These are phyloP conservation scores for Gynandropsis gynandra DNA, from an alignment of 345 rosid genomes.

Conservation along the genomic window DNA sequence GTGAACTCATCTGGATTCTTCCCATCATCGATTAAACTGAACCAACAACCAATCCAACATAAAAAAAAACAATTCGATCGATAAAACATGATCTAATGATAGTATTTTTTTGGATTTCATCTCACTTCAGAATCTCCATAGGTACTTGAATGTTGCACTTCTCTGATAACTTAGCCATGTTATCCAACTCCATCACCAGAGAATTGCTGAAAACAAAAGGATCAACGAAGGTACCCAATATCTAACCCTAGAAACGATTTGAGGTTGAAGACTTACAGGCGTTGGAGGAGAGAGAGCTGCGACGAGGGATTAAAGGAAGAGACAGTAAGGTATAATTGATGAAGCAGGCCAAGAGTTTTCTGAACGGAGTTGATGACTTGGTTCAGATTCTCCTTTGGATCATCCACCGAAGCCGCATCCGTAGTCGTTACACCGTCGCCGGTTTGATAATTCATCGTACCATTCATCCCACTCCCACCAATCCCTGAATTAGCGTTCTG, in stretches of 20 bases:
- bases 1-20: too few relatives aligned
- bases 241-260: neutral
- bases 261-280: constrained; percentile 45
- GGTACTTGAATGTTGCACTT: constrained; percentile 88
- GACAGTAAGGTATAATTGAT: constrained; percentile 73
- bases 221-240: neutral
- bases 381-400: constrained; percentile 67
- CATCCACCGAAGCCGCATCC: constrained; percentile 26
- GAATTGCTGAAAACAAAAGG: constrained; percentile 39
- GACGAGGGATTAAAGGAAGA: constrained; percentile 74
- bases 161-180: constrained; percentile 73
- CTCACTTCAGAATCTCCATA: constrained; percentile 76
- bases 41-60: neutral
- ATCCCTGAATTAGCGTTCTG: constrained; percentile 36
- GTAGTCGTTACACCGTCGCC: constrained; percentile 31
- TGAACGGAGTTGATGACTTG: constrained; percentile 73
- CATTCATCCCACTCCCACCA: constrained; percentile 48
- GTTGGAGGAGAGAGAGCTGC: constrained; percentile 87
- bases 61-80: too few relatives aligned
- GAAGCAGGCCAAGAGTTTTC: constrained; percentile 72
- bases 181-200: constrained; percentile 78
- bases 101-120: too few relatives aligned
- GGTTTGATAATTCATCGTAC: constrained; percentile 34
- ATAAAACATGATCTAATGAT: too few relatives aligned
- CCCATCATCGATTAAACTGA: too few relatives aligned